Evolutionary conservation across 345 rosid species (phyloP).

Genomic region (Bruguiera sexangula): DNA sequence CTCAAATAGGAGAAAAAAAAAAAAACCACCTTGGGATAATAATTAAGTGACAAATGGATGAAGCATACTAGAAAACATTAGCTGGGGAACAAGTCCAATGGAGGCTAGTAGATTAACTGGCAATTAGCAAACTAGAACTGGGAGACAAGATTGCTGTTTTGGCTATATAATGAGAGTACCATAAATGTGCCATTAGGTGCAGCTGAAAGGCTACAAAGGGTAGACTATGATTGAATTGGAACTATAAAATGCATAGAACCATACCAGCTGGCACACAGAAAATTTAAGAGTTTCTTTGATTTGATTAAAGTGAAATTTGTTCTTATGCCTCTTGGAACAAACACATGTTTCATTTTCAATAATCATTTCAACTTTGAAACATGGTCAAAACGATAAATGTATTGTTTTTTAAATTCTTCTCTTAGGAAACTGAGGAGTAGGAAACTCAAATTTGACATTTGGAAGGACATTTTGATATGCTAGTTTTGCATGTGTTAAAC

Average conservation of each 20-base stretch:
- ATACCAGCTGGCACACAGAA: neutral
- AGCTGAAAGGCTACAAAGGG: neutral
- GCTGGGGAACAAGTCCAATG: too few relatives aligned
- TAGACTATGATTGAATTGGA: neutral
- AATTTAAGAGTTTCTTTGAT: too few relatives aligned
- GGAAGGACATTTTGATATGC: too few relatives aligned
- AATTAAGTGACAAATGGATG: too few relatives aligned
- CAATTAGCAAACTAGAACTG: neutral
- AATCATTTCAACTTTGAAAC: neutral
- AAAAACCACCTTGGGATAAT: too few relatives aligned
- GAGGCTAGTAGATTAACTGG: too few relatives aligned
- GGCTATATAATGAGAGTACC: neutral
- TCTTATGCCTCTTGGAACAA: neutral
- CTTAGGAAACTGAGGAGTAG: too few relatives aligned
- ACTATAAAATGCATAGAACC: neutral
- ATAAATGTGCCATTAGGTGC: neutral
- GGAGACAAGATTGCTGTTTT: neutral
- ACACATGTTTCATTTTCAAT: neutral
- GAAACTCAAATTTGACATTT: too few relatives aligned
- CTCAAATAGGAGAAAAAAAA: too few relatives aligned
- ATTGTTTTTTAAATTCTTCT: too few relatives aligned
- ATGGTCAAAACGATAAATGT: neutral
- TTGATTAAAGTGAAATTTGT: neutral
- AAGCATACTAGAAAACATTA: too few relatives aligned
- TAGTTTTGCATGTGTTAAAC: too few relatives aligned